Base-by-base conservation (phyloP, 139 green algal genomes). In the Haematococcus lacustris region DNA sequence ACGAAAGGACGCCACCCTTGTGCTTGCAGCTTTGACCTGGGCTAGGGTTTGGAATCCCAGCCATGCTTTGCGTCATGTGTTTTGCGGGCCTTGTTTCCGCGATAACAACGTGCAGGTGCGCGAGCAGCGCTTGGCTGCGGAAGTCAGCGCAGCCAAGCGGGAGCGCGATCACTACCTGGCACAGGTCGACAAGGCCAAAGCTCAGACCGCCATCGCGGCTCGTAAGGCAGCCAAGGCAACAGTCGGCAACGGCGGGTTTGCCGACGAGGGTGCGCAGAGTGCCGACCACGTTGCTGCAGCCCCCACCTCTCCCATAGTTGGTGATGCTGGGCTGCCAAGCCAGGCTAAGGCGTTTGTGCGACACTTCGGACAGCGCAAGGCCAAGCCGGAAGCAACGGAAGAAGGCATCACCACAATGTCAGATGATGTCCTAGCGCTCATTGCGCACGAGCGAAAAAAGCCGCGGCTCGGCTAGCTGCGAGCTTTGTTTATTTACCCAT, bases 81-180 rank as follows among this genome's bases (percentile, higher is more conserved):
- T n/a, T n/a, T n/a, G n/a, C n/a, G n/a, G n/a, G n/a, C n/a, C n/a
- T n/a, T n/a, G n/a, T n/a, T n/a, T n/a, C n/a, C n/a, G n/a, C n/a
- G n/a, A n/a, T n/a, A n/a, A n/a, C n/a, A 57, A 40, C 5, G 13
- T 71, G 34, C 85, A 86, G 26, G 82, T 97, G 35, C 74, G 89
- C 5, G 94, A 98, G 83, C 93, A 98, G 84, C 80, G 81, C 59
- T 78, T 98, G 78, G 88, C 85, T 40, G 75, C 85, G 1, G 94
- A 98, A 82, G 80, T 98, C 28, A 83, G 82, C 3, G 84, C 85
- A 0, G 94, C 93, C 50, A 97, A 94, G 74, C 76, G 88, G 0
- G 94, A 98, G 85, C 85, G 94, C 26, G 94, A 98, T 78, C 96
- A 96, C 65, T 98, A 98, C 85, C 78, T 98, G 57, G 40, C 32